Base-by-base conservation (phyloP, 179 eudicot genomes). In the Spergularia azorica region DNA sequence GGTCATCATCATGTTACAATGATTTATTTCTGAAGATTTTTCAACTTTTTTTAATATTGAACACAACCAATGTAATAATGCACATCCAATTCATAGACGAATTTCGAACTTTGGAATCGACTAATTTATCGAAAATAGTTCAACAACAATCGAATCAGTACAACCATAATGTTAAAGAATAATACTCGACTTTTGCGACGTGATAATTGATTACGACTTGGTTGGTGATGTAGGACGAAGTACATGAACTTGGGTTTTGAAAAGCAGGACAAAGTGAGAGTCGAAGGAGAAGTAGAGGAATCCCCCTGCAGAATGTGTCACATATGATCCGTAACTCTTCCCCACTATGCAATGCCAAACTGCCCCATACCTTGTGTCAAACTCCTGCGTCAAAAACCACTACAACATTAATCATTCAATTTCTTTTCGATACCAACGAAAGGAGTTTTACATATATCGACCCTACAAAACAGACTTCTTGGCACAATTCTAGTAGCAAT, bases 331-430 rank as follows among this genome's bases (percentile, higher is more conserved):
- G 50, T 58, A 76, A 51, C 79, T 76, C 58, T 68, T 76, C 38
- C 79, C 79, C 0, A 76, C 79, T 68, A 76, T 59, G 39, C 79
- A 76, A 69, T 76, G 79, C 73, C 79, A 76, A 18, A 52, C 79
- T 58, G 79, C 61, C 20, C 79, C 79, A 59, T 76, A 76, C 7
- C 38, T 68, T 48, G 50, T 26, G 18, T 76, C 74, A 59, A 68
- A 76, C 41, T 69, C 79, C 79, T 76, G 74, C 63, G 17, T 15
- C 21, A 17, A 18, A 21, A 51, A 16, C 52, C 39, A 36, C 39
- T 36, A 66, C 26, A 8, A 58, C 18, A 2, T 16, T 5, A 58
- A 59, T n/a, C 21, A 32, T 36, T 51, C 21, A 10, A 26, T 14
- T 10, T 21, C 4, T 18, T 70, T 11, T 12, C 7, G 2, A 18